Evolutionary conservation across 805 yeast genomes (phyloP), one percentile per base, ranked within the genome.

Genomic region (Wickerhamiella musiphila): DNA sequence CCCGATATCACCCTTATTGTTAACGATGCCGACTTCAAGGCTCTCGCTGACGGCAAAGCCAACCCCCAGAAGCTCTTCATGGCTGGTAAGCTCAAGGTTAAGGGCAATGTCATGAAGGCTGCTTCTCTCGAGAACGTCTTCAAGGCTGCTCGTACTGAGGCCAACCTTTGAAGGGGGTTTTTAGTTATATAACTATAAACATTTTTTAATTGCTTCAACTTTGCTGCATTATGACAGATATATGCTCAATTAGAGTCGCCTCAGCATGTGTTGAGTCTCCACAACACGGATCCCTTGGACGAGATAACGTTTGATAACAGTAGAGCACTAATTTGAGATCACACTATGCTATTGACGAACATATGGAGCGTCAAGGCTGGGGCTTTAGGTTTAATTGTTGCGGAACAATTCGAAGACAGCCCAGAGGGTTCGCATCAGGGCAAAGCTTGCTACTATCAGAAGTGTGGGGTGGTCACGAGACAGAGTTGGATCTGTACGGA

Each of bases 21-120:
- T 44, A 60, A 58, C 38, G 93, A 79, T 48, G 65, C 66, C 35
- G 78, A 77, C 53, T 71, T 81, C 45, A 73, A 65, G 44, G 70
- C 66, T 52, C 66, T 81, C 44, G 77, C 77, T 33, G 58, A 62
- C 39, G 92, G 92, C 40, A 77, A 78, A 63, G 72, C 82, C 41
- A 75, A 74, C 54, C 81, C 93, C 29, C 93, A 81, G 57, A 74
- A 72, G 59, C 66, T 81, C 48, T 81, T 78, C 56, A 69, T 81
- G 77, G 60, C 67, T 46, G 93, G 94, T 26, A 76, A 75, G 56
- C 68, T 81, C 55, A 79, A 78, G 65, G 73, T 81, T 42, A 78
- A 74, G 63, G 93, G 93, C 43, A 78, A 82, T 60, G 75, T 81
- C 60, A 77, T 77, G 84, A 81, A 81, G 65, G 93, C 93, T 34